These are phyloP conservation scores for Hypoxylon sp. DNA, from an alignment of 2,329 filamentous ascomycete genomes.

Conservation along the genomic window DNA sequence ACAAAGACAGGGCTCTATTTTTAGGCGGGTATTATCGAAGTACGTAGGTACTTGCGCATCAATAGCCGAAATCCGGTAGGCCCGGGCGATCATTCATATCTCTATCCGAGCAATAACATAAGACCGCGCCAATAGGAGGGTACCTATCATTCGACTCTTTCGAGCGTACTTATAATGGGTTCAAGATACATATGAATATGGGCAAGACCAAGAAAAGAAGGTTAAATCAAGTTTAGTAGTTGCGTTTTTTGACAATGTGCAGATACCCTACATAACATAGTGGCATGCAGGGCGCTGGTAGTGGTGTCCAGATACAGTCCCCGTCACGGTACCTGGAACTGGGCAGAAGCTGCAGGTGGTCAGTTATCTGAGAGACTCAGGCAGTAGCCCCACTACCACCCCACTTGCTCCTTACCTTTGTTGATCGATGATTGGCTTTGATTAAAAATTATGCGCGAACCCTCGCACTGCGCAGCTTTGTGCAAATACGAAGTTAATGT, in stretches of 20 bases:
- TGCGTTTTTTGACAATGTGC: conserved; percentile 3
- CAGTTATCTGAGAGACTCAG: conserved; percentile 39
- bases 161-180: neutral
- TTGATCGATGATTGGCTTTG: conserved; percentile 42
- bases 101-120: conserved; percentile 3
- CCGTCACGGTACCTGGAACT: conserved; percentile 26
- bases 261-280: conserved; percentile 1
- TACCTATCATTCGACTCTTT: neutral
- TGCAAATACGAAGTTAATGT: conserved; percentile 47
- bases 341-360: conserved; percentile 14
- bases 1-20: conserved; percentile 32
- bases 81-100: conserved; percentile 10
- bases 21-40: conserved; percentile 26
- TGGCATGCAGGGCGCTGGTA: conserved; percentile 6
- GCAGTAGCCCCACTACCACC: conserved; percentile 15
- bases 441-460: conserved; percentile 43
- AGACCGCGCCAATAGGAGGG: conserved; percentile 3
- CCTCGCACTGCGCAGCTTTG: conserved; percentile 40
- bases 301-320: conserved; percentile 16
- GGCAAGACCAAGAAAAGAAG: conserved; percentile 4
- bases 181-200: conserved; percentile 2
- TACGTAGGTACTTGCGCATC: conserved; percentile 12
- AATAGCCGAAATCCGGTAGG: conserved; percentile 25
- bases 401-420: conserved; percentile 40
- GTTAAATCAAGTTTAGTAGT: conserved; percentile 8